Evolutionary conservation across 2,329 filamentous ascomycete species (phyloP).

Genomic region (Lachnellula arida): DNA sequence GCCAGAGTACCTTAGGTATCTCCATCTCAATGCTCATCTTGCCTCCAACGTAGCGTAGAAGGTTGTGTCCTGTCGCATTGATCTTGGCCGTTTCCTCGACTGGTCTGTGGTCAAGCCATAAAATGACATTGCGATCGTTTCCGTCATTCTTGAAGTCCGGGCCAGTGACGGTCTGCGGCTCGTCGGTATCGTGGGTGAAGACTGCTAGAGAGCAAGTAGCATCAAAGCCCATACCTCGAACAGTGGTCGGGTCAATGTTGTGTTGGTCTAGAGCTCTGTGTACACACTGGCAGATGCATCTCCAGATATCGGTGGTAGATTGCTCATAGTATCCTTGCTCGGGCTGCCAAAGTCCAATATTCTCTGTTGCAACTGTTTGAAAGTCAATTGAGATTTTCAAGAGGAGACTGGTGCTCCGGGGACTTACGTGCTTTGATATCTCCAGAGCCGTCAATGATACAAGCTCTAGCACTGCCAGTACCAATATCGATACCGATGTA

Average conservation of each 20-base stretch:
- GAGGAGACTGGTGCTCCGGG: not conserved
- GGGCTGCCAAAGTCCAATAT: slow-evolving; percentile 78
- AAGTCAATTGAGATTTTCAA: not conserved
- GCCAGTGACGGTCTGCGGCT: slow-evolving; percentile 85
- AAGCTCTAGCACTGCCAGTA: slow-evolving; percentile 90
- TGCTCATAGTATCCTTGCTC: slow-evolving; percentile 82
- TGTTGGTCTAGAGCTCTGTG: slow-evolving; percentile 78
- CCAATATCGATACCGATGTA: slow-evolving; percentile 92
- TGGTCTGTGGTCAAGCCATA: slow-evolving; percentile 96
- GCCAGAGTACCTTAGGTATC: slow-evolving; percentile 95
- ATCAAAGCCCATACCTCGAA: slow-evolving; percentile 93
- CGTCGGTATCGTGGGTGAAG: slow-evolving; percentile 82
- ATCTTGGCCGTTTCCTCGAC: slow-evolving; percentile 88
- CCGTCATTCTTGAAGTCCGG: slow-evolving; percentile 76
- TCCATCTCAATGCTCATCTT: slow-evolving; percentile 99
- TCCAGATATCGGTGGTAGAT: slow-evolving; percentile 97
- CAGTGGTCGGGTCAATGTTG: slow-evolving; percentile 66
- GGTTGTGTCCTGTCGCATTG: slow-evolving; percentile 86
- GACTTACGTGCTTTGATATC: slow-evolving; percentile 64
- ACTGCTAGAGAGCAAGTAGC: slow-evolving; percentile 97
- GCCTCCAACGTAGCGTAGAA: slow-evolving; percentile 92
- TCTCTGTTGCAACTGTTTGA: slow-evolving; percentile 56
- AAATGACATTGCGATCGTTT: slow-evolving; percentile 88
- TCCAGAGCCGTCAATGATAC: slow-evolving; percentile 87
- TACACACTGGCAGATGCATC: slow-evolving; percentile 85